phyloP scores from a whole-genome alignment of 1,139 yeast species.

The Torulaspora globosa region DNA sequence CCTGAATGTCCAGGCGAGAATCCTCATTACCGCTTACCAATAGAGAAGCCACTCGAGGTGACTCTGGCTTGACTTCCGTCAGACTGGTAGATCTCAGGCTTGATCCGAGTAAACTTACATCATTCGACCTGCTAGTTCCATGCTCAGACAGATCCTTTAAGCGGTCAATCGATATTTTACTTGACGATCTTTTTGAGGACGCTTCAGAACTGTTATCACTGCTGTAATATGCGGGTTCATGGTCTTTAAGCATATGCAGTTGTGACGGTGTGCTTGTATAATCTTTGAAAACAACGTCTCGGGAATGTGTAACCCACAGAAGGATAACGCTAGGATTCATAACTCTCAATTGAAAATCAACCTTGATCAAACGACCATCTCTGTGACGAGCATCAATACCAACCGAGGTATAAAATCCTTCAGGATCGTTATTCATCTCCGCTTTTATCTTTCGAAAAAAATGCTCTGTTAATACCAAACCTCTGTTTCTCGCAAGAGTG shows the following conservation, averaged over 20 bases:
- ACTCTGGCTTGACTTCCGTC: not conserved
- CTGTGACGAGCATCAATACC: conserved; percentile 67
- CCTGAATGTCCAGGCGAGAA: not conserved
- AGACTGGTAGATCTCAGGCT: conserved; percentile 1
- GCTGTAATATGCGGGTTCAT: conserved; percentile 35
- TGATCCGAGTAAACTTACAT: conserved; percentile 3
- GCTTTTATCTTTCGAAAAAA: conserved; percentile 61
- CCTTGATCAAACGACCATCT: conserved; percentile 59
- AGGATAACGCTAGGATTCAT: conserved; percentile 56
- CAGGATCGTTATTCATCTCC: conserved; percentile 24
- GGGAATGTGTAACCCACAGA: conserved; percentile 85
- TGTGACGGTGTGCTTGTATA: conserved; percentile 39
- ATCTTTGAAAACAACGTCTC: conserved; percentile 39
- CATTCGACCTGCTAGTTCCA: not conserved
- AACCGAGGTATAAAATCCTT: conserved; percentile 52
- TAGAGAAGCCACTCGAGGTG: not conserved
- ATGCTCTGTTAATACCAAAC: conserved; percentile 80
- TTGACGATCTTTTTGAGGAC: conserved; percentile 27
- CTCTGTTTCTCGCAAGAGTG: conserved; percentile 37
- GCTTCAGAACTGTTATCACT: conserved; percentile 30
- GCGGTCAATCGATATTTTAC: conserved; percentile 23
- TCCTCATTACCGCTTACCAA: not conserved
- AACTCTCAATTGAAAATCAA: conserved; percentile 80
- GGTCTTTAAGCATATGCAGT: conserved; percentile 37
- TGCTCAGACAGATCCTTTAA: conserved; percentile 14